phyloP scores from a whole-genome alignment of 2,329 filamentous ascomycete genomes.

The Magnaporthiopsis rhizophila region DNA sequence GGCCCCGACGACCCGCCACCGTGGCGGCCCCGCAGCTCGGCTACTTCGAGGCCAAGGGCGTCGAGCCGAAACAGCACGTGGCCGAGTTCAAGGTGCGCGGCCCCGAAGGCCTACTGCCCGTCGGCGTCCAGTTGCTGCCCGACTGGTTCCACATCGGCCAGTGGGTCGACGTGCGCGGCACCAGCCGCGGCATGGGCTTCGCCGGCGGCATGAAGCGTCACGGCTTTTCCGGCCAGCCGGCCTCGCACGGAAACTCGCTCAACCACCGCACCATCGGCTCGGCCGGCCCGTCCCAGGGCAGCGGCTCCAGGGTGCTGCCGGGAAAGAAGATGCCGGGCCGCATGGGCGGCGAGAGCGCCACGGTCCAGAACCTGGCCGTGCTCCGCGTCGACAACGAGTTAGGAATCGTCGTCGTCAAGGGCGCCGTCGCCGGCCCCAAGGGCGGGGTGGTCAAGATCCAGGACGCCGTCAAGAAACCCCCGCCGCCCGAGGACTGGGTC shows the following conservation, averaged over 20 bases:
- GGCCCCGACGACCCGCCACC: slow-evolving; percentile 65
- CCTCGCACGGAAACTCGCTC: slow-evolving; percentile 91
- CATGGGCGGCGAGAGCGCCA: slow-evolving; percentile 86
- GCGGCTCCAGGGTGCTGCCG: slow-evolving; percentile 83
- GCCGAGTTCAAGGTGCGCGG: slow-evolving; percentile 81
- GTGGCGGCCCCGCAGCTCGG: slow-evolving; percentile 77
- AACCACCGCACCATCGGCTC: slow-evolving; percentile 91
- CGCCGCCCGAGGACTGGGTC: slow-evolving; percentile 40
- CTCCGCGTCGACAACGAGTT: slow-evolving; percentile 80
- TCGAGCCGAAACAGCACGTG: slow-evolving; percentile 77
- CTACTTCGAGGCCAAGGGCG: slow-evolving; percentile 74
- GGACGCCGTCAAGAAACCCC: slow-evolving; percentile 80
- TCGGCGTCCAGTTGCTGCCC: slow-evolving; percentile 72
- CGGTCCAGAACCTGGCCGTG: slow-evolving; percentile 84
- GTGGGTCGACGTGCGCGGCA: slow-evolving; percentile 76
- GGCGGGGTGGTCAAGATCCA: slow-evolving; percentile 76
- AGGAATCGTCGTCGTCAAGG: slow-evolving; percentile 82
- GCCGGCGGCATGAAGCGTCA: slow-evolving; percentile 97
- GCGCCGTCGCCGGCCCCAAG: slow-evolving; percentile 81
- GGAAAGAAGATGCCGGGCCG: slow-evolving; percentile 97
- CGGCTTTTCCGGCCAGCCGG: slow-evolving; percentile 81
- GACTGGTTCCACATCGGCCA: slow-evolving; percentile 89
- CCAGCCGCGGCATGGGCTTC: slow-evolving; percentile 84
- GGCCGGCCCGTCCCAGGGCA: slow-evolving; percentile 79
- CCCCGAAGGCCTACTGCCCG: slow-evolving; percentile 61